Evolutionary conservation across 2,329 filamentous ascomycete genomes (phyloP).

Genomic region (Aspergillus sclerotialis): DNA sequence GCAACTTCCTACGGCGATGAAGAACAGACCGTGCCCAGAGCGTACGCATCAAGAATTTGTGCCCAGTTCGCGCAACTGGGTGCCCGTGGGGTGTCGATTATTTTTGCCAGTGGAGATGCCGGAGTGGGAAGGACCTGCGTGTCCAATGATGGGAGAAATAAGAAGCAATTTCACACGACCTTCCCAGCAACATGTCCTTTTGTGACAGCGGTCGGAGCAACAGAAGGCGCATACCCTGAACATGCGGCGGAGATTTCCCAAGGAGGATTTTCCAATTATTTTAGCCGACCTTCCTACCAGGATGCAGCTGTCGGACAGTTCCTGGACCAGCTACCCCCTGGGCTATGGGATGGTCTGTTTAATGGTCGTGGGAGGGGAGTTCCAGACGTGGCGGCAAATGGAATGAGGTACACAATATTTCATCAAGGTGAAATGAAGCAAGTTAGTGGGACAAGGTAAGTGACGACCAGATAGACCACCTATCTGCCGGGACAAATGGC

Average conservation of each 20-base stretch:
- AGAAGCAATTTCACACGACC: slow-evolving; percentile 45
- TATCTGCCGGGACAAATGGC: background rate
- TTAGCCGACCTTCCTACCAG: slow-evolving; percentile 45
- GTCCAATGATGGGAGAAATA: slow-evolving; percentile 49
- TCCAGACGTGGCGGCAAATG: slow-evolving; percentile 57
- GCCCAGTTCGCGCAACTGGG: slow-evolving; percentile 58
- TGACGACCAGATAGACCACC: too few species aligned
- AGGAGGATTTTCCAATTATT: slow-evolving; percentile 41
- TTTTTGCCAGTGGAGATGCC: slow-evolving; percentile 58
- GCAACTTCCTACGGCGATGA: slow-evolving; percentile 65
- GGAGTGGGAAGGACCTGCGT: slow-evolving; percentile 52
- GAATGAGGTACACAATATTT: slow-evolving; percentile 33
- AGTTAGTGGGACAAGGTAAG: slow-evolving; percentile 43
- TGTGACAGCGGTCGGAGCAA: slow-evolving; percentile 57
- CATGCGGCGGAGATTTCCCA: slow-evolving; percentile 48
- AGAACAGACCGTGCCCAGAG: slow-evolving; percentile 54
- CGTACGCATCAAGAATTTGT: slow-evolving; percentile 57
- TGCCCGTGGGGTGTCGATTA: slow-evolving; percentile 59
- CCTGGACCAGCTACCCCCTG: slow-evolving; percentile 30
- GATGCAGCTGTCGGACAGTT: slow-evolving; percentile 38
- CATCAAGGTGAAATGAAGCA: slow-evolving; percentile 28
- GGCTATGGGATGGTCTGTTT: slow-evolving; percentile 40
- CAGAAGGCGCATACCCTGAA: slow-evolving; percentile 48
- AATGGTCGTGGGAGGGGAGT: slow-evolving; percentile 51
- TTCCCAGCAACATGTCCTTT: slow-evolving; percentile 57